Conservation (phyloP, 192 early-diverging fungal genomes). For the Coemansia reversa region DNA sequence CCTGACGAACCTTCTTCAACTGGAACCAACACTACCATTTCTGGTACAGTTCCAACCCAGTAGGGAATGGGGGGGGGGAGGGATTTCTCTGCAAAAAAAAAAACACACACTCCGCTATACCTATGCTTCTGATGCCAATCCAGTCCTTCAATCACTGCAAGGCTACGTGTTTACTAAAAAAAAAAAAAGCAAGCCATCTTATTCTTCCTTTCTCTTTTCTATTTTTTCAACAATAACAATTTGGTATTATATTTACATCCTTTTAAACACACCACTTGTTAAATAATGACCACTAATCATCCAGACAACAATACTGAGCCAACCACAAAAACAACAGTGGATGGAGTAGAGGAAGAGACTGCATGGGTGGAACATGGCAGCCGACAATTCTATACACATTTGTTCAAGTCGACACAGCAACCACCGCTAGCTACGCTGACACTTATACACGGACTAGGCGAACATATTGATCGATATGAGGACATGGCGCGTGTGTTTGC, state of each 20-base stretch:
- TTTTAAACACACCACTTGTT: background rate
- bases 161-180: too few relatives aligned
- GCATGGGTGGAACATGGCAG: conserved; percentile 27
- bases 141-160: too few relatives aligned
- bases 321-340: conserved; percentile 11
- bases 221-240: background rate
- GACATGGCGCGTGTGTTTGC: conserved; percentile 53
- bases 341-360: conserved; percentile 34
- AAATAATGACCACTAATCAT: background rate
- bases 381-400: conserved; percentile 37
- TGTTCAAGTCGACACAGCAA: conserved; percentile 22
- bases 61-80: background rate
- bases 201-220: background rate
- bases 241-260: background rate
- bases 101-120: too few relatives aligned
- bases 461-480: conserved; percentile 62
- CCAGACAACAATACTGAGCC: background rate
- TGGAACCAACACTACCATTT: background rate
- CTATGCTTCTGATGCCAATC: too few relatives aligned
- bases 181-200: too few relatives aligned
- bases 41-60: background rate
- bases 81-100: background rate
- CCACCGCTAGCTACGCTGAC: conserved; percentile 53
- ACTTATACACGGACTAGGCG: conserved; percentile 62
- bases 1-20: background rate